phyloP scores from a whole-genome alignment of 208 protist species.

The Leishmania aethiopica region DNA sequence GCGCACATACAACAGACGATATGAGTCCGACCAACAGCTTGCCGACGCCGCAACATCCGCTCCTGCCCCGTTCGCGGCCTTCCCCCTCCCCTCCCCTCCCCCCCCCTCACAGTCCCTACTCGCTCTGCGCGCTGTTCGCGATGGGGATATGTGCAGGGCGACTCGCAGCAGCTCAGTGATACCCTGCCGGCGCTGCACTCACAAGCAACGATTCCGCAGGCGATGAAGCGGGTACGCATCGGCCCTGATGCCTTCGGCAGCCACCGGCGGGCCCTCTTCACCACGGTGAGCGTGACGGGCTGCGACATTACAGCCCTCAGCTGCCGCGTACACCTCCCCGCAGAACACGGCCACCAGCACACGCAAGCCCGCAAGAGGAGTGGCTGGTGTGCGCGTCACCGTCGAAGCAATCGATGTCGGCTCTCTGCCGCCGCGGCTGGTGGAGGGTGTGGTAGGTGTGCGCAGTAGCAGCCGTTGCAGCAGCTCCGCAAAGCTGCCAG shows the following conservation, averaged over 20 bases:
- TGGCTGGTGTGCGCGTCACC: background rate
- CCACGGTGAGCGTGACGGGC: background rate
- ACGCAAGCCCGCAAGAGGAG: background rate
- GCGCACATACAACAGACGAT: background rate
- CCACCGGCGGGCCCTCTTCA: background rate
- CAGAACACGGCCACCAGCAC: conserved; percentile 15
- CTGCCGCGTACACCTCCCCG: conserved; percentile 10
- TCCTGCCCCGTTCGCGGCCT: background rate
- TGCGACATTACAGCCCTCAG: background rate
- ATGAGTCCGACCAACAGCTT: background rate
- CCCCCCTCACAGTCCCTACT: background rate
- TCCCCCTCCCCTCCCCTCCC: background rate
- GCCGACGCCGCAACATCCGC: background rate
- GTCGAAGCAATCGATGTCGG: background rate
- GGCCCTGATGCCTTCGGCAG: background rate
- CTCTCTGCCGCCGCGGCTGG: background rate
- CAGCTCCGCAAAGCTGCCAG: conserved; percentile 31
- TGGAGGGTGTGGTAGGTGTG: background rate
- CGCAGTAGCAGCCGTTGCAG: conserved; percentile 21
- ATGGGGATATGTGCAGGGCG: background rate
- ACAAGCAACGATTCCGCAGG: conserved; percentile 27
- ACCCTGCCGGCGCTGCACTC: background rate
- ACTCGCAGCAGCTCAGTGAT: background rate
- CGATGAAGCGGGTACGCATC: conserved; percentile 21
- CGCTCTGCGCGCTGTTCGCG: background rate